These are phyloP conservation scores for Pythium aristosporum DNA, from an alignment of 352 stramenopile species.

Conservation along the genomic window DNA sequence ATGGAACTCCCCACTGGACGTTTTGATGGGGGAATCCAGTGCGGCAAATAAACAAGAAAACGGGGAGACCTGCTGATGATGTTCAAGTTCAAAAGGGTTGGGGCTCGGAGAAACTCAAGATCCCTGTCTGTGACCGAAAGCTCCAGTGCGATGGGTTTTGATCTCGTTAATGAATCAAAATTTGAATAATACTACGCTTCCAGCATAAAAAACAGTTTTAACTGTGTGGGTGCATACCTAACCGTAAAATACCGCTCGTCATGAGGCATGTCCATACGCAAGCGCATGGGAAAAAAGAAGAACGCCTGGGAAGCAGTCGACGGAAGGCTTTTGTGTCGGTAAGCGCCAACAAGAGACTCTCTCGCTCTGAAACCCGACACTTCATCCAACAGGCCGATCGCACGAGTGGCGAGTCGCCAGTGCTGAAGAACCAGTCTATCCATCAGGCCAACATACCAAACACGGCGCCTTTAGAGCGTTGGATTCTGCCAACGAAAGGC, in stretches of 20 bases:
- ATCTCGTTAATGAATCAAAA: neutral
- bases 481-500: neutral
- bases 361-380: neutral
- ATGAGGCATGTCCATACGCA: neutral
- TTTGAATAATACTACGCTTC: neutral
- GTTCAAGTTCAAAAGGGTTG: slow-evolving; percentile 10
- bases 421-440: slow-evolving; percentile 10
- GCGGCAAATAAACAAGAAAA: neutral
- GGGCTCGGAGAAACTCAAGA: slow-evolving; percentile 2
- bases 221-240: neutral
- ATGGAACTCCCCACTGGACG: neutral
- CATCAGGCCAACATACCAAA: neutral
- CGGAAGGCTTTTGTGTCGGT: neutral
- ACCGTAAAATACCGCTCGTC: neutral
- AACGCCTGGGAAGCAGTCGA: too few species aligned
- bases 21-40: slow-evolving; percentile 3
- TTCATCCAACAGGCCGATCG: neutral
- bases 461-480: neutral
- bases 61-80: neutral
- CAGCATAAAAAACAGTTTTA: neutral
- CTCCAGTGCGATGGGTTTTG: neutral
- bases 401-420: neutral
- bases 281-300: slow-evolving; percentile 12
- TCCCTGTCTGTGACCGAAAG: slow-evolving; percentile 9
- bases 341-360: slow-evolving; percentile 16